A percentile compares a stretch with the other conserved stretches of the same genome.
These are phyloP conservation scores for Neopestalotiopsis sp. DNA, from an alignment of 2,329 filamentous ascomycete species.

Conservation along the genomic window DNA sequence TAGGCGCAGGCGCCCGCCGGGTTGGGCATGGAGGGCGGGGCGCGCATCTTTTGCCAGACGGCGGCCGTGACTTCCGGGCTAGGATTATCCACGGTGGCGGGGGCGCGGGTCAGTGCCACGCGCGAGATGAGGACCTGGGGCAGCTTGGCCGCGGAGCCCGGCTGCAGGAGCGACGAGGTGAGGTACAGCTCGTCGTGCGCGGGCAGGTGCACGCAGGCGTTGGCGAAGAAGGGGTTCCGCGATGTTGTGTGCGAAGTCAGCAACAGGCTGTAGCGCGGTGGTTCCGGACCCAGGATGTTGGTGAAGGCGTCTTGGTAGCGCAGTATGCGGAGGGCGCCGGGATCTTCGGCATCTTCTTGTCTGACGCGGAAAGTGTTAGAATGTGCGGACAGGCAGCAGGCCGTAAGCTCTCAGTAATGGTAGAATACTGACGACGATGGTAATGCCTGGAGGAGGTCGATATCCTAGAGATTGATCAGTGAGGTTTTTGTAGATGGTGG, in stretches of 20 bases:
- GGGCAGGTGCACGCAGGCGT: constrained; percentile 47
- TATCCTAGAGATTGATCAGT: not conserved
- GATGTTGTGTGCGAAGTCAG: constrained; percentile 32
- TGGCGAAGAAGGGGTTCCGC: constrained; percentile 51
- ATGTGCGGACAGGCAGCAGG: not conserved
- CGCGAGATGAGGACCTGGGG: constrained; percentile 52
- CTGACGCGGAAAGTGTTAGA: not conserved
- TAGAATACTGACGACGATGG: not conserved
- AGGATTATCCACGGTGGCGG: not conserved
- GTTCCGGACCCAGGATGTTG: not conserved
- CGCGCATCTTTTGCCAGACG: constrained; percentile 46
- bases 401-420: not conserved
- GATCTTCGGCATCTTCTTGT: not conserved
- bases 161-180: constrained; percentile 49
- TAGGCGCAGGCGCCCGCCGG: constrained; percentile 49
- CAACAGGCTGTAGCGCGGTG: not conserved
- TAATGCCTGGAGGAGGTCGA: not conserved
- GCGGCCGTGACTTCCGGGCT: constrained; percentile 34
- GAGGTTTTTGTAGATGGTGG: not conserved
- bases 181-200: constrained; percentile 48
- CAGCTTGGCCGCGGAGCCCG: constrained; percentile 39
- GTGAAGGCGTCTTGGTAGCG: not conserved
- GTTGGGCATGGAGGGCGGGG: constrained; percentile 49
- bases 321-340: not conserved
- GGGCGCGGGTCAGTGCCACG: constrained; percentile 28